Evolutionary conservation across 2,329 filamentous ascomycete genomes (phyloP), one percentile per base, ranked within the genome.

Genomic region (Penicillium hordei): DNA sequence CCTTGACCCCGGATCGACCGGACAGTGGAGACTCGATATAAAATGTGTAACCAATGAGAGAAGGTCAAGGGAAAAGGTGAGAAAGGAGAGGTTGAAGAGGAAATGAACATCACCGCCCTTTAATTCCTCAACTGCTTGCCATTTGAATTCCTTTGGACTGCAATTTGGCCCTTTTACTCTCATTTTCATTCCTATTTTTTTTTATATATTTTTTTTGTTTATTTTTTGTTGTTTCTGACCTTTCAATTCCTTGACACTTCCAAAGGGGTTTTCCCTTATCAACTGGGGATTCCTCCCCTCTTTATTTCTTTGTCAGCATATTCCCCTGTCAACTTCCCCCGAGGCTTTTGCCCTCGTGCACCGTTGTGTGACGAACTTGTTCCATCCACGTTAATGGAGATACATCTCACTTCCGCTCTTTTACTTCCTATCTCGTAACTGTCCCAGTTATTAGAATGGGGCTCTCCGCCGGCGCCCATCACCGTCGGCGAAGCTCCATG

Each of bases 401-500:
- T 57, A 60, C 36, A 21, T 58, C 49, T 58, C 44, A 27, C 43
- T 25, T 50, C 39, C 55, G 27, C 48, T 58, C 52, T 54, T 49
- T 61, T 52, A 46, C 36, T 54, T 57, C 55, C 49, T 27, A 56
- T 39, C n/a, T 58, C 52, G 29, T 60, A 60, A 57, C 44, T 48
- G 49, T 48, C 54, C 48, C 38, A 44, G 34, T 48, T 23, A 9
- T 45, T 36, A 73, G 43, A 48, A 76, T 76, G 73, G 72, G 71
- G 52, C 60, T 73, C 52, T 66, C 71, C 46, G 67, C 68, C 43
- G 64, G 68, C 43, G 71, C 65, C 55, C 73, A 75, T 57, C 73
- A 76, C 61, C 71, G 73, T 58, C 70, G 73, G 61, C 72, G 73
- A 53, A 76, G 73, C 63, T 76, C 73, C 48, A 66, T 73, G 48